These are phyloP conservation scores for Lasiodiplodia sp. DNA, from an alignment of 2,329 filamentous ascomycete species.

Conservation along the genomic window DNA sequence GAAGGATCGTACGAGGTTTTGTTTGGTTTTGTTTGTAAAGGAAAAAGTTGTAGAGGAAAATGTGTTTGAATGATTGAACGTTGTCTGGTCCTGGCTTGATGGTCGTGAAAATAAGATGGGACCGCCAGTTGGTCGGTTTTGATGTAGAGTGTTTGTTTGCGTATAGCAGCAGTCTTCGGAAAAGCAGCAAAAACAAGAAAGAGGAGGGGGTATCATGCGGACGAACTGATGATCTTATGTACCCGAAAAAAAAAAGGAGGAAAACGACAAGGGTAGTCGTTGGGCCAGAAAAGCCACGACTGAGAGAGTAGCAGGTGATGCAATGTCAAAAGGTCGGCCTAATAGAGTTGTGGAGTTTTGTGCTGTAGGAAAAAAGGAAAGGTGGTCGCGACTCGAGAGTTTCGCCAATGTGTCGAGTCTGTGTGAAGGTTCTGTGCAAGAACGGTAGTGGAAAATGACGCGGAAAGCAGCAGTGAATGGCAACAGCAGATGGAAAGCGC, in stretches of 20 bases:
- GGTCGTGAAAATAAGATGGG: not conserved
- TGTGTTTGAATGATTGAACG: slow-evolving; percentile 15
- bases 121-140: slow-evolving; percentile 15
- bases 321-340: slow-evolving; percentile 16
- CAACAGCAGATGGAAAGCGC: slow-evolving; percentile 22
- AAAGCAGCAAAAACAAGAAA: not conserved
- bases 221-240: slow-evolving; percentile 28
- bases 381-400: slow-evolving; percentile 6
- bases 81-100: slow-evolving; percentile 15
- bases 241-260: slow-evolving; percentile 4
- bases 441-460: slow-evolving; percentile 30
- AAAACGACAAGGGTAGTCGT: not conserved
- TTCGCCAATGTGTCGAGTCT: slow-evolving; percentile 8
- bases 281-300: slow-evolving; percentile 11
- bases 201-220: slow-evolving; percentile 25
- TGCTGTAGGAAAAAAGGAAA: slow-evolving; percentile 4
- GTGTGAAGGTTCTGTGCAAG: slow-evolving; percentile 20
- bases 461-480: slow-evolving; percentile 25
- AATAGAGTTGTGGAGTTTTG: slow-evolving; percentile 13
- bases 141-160: not conserved
- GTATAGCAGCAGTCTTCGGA: not conserved
- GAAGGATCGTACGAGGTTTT: not conserved
- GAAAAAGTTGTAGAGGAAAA: not conserved
- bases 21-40: slow-evolving; percentile 4
- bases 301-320: slow-evolving; percentile 13